Percentiles rank a stretch among this genome's conserved stretches.
Conservation (phyloP, 768 basidiomycete species). For the Suillus subluteus region DNA sequence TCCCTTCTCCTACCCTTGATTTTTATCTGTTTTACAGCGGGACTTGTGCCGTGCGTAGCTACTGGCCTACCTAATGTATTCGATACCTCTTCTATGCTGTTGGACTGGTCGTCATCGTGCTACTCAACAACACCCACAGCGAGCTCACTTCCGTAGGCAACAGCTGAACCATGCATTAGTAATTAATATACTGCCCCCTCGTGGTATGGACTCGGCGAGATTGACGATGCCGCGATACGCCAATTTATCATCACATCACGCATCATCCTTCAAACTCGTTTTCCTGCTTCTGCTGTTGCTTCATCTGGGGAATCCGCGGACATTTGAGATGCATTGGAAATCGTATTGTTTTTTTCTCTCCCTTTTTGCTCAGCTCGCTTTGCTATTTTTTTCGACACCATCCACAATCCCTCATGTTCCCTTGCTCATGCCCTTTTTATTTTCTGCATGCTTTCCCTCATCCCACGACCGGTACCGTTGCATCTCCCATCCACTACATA, state of each 20-base stretch:
- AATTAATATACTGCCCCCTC: no score
- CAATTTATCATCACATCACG: not conserved
- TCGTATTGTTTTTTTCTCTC: not conserved
- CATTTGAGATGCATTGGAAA: conserved; percentile 6
- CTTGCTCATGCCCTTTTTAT: not conserved
- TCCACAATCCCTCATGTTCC: not conserved
- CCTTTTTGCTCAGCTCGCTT: not conserved
- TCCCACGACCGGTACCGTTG: conserved; percentile 4
- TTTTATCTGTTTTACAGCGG: not conserved
- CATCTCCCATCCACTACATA: conserved; percentile 1
- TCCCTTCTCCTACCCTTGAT: not conserved
- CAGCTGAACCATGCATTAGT: no score
- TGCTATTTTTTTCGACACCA: not conserved
- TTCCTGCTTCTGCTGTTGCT: not conserved
- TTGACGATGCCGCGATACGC: no score
- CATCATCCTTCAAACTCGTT: not conserved
- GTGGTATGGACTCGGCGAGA: no score
- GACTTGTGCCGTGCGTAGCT: not conserved
- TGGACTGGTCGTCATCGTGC: not conserved
- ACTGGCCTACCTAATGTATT: not conserved
- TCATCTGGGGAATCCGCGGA: conserved; percentile 3
- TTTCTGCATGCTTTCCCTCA: conserved; percentile 1
- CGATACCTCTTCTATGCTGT: not conserved
- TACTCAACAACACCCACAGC: no score
- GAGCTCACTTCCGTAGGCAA: no score